phyloP scores from a whole-genome alignment of 2,329 filamentous ascomycete species.

The Colletotrichum godetiae region DNA sequence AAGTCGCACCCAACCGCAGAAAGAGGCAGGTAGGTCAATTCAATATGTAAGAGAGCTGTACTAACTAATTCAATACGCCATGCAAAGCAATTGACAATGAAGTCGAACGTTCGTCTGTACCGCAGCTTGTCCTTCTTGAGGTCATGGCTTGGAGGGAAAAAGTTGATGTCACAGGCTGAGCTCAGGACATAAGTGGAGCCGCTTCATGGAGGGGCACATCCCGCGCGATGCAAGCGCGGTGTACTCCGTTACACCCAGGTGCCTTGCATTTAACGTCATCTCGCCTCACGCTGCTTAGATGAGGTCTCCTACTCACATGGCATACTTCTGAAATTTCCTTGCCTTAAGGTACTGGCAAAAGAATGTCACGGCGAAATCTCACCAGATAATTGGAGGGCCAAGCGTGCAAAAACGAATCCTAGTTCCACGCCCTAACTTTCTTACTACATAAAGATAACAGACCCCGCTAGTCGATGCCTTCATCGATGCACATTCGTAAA shows the following conservation, averaged over 20 bases:
- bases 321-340: neutral
- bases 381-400: neutral
- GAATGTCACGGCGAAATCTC: neutral
- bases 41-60: neutral
- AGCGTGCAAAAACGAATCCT: constrained; percentile 18
- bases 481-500: constrained; percentile 25
- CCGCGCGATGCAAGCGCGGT: neutral
- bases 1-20: neutral
- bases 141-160: neutral
- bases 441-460: constrained; percentile 18
- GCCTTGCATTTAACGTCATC: neutral
- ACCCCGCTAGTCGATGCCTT: constrained; percentile 18
- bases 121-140: neutral
- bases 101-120: neutral
- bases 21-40: neutral
- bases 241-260: neutral
- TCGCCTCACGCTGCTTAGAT: neutral
- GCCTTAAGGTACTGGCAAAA: neutral
- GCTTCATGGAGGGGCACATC: constrained; percentile 12
- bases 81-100: neutral
- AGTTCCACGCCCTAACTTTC: constrained; percentile 17
- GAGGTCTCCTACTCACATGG: neutral
- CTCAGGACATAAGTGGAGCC: constrained; percentile 28
- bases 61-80: neutral
- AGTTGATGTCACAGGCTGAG: constrained; percentile 27